Evolutionary conservation across 169 alveolate species (phyloP).

Genomic region (Besnoitia besnoiti): DNA sequence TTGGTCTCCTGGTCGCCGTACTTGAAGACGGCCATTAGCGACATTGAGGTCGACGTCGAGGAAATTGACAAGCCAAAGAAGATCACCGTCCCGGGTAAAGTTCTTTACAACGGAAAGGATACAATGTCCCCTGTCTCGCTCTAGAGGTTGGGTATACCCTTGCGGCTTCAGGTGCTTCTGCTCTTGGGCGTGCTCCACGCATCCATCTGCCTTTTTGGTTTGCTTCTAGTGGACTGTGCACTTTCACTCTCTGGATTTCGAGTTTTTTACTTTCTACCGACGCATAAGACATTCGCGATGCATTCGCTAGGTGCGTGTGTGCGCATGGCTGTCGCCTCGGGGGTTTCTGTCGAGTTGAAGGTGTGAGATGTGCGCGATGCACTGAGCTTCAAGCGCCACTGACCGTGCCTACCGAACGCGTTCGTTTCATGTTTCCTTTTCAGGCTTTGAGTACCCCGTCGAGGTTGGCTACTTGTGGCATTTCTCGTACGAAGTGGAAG

Average conservation of each 20-base stretch:
- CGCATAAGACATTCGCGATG: too few species aligned
- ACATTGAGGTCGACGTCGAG: slow-evolving; percentile 97
- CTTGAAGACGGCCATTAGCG: slow-evolving; percentile 98
- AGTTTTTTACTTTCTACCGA: too few species aligned
- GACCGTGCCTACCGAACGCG: too few species aligned
- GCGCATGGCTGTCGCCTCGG: too few species aligned
- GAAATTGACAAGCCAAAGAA: slow-evolving; percentile 85
- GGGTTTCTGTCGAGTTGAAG: too few species aligned
- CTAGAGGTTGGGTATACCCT: background rate
- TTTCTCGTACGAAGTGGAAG: slow-evolving; percentile 92
- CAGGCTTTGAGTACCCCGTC: slow-evolving; percentile 88
- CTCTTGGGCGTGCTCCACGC: background rate
- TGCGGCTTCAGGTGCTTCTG: background rate
- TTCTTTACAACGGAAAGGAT: slow-evolving; percentile 45
- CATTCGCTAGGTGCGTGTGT: too few species aligned
- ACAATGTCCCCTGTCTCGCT: background rate
- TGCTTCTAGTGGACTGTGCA: too few species aligned
- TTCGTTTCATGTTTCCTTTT: slow-evolving; percentile 53
- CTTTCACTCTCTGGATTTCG: too few species aligned
- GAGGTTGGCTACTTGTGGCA: slow-evolving; percentile 98
- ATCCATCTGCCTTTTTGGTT: background rate
- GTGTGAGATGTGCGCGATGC: too few species aligned
- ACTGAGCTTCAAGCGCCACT: too few species aligned
- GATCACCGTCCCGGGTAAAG: slow-evolving; percentile 67
- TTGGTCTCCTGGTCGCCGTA: slow-evolving; percentile 98